Percentiles rank a stretch among this genome's conserved stretches.
phyloP scores from a whole-genome alignment of 2,329 filamentous ascomycete species.

The Phialocephala sp. region DNA sequence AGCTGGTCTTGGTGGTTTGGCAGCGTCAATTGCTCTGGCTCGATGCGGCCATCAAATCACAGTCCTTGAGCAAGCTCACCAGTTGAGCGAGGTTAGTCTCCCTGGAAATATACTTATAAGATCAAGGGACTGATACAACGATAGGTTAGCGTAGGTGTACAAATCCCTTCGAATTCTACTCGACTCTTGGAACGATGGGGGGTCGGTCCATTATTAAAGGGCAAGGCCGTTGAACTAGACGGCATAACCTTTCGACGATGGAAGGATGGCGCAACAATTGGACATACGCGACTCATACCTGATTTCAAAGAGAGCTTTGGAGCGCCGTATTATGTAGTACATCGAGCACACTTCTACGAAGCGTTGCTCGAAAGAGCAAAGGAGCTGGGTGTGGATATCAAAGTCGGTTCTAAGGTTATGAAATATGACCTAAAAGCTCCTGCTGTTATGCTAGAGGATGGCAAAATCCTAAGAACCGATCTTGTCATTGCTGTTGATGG shows the following conservation, averaged over 20 bases:
- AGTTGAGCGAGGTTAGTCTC: not conserved
- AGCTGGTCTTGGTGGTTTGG: not conserved
- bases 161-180: constrained; percentile 47
- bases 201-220: constrained; percentile 39
- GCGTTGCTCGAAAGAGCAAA: constrained; percentile 24
- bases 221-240: constrained; percentile 40
- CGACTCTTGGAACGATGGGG: constrained; percentile 44
- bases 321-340: constrained; percentile 39
- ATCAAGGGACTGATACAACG: not conserved
- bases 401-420: constrained; percentile 33
- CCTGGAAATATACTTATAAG: too few relatives aligned
- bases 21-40: not conserved
- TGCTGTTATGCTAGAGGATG: constrained; percentile 36
- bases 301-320: constrained; percentile 43
- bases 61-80: not conserved
- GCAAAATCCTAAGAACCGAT: constrained; percentile 38
- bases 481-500: constrained; percentile 48
- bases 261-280: constrained; percentile 42
- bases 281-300: constrained; percentile 43
- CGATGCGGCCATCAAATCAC: not conserved
- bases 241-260: constrained; percentile 46
- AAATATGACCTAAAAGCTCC: constrained; percentile 34
- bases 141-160: constrained; percentile 48
- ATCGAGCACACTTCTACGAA: constrained; percentile 30
- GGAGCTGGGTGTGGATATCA: constrained; percentile 37